A percentile compares a stretch with the other conserved stretches of the same genome.
phyloP scores from a whole-genome alignment of 257 asterid genomes.

The Rauvolfia tetraphylla region DNA sequence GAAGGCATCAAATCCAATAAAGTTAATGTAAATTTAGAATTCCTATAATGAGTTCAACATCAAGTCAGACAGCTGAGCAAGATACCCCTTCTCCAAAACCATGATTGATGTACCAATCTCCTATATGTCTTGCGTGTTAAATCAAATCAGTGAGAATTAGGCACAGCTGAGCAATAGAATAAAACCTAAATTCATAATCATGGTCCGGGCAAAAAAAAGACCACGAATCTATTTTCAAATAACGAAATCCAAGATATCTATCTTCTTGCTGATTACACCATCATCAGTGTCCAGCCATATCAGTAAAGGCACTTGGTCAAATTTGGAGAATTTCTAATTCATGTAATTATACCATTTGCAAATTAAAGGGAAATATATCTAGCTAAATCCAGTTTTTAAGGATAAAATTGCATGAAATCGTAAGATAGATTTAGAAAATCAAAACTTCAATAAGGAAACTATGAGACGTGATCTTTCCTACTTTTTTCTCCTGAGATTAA shows the following conservation, averaged over 20 bases:
- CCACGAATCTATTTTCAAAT: neutral
- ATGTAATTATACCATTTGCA: neutral
- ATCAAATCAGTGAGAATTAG: neutral
- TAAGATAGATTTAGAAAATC: neutral
- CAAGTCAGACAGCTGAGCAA: neutral
- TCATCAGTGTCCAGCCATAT: neutral
- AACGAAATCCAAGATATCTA: neutral
- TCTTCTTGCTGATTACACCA: neutral
- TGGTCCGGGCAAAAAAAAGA: neutral
- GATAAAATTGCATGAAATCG: neutral
- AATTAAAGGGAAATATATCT: neutral
- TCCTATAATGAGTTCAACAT: too few species aligned
- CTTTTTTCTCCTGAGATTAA: neutral
- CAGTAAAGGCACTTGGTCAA: neutral
- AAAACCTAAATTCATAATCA: neutral
- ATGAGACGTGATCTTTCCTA: neutral
- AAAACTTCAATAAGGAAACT: neutral
- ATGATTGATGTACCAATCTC: neutral
- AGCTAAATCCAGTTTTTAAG: neutral
- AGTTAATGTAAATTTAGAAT: neutral
- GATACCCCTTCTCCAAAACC: neutral
- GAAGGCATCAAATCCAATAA: neutral
- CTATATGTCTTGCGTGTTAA: neutral
- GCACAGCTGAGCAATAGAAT: neutral
- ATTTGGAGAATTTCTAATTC: neutral